These are phyloP conservation scores for Benincasa hispida DNA, from an alignment of 306 rosid genomes.

Conservation along the genomic window DNA sequence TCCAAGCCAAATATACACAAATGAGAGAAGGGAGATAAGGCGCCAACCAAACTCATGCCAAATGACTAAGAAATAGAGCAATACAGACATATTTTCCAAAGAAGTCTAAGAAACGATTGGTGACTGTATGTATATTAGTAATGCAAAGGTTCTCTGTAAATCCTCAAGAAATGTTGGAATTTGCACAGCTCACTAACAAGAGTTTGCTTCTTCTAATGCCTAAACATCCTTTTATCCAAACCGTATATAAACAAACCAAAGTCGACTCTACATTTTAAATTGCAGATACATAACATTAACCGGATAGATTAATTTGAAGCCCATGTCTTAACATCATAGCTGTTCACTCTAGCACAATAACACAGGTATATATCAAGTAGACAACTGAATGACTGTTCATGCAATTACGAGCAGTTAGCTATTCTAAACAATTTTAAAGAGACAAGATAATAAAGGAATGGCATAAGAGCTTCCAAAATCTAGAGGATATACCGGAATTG, in stretches of 20 bases:
- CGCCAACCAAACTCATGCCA: not conserved
- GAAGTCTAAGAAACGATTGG: not conserved
- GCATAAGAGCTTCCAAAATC: not conserved
- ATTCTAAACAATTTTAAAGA: not conserved
- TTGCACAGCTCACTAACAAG: not conserved
- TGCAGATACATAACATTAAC: not conserved
- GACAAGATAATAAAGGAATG: not conserved
- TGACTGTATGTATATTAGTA: not conserved
- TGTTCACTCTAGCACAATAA: too few species aligned
- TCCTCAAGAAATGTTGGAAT: not conserved
- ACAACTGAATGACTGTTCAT: not conserved
- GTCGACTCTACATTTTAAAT: not conserved
- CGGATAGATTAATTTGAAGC: not conserved
- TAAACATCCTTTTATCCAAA: not conserved
- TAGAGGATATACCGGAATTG: constrained; percentile 30
- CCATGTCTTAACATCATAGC: not conserved
- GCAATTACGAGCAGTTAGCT: not conserved
- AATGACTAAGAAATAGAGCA: not conserved
- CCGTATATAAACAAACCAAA: not conserved
- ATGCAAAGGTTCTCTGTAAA: not conserved
- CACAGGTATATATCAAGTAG: not conserved
- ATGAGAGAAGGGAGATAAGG: not conserved
- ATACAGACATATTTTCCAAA: not conserved
- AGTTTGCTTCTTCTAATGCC: not conserved
- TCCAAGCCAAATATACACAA: not conserved